Evolutionary conservation across 176 grass and related monocot genomes (phyloP), one percentile per base, ranked within the genome.

Genomic region (Avena sativa): DNA sequence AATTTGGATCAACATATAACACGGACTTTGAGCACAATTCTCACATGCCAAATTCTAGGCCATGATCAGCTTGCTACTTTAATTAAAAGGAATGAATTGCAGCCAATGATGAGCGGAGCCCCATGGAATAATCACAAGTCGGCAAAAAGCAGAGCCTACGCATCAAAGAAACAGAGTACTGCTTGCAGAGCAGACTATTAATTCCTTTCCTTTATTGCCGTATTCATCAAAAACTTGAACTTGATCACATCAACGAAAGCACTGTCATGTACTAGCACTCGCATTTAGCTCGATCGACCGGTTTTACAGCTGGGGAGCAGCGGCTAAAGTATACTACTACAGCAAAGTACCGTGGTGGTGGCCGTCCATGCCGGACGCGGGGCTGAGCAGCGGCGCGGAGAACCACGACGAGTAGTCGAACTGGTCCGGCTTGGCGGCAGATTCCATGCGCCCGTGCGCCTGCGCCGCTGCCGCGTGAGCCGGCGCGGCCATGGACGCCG

Each of bases 351-450:
- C 88, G 32, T 55, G 81, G 19, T 81, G 81, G 23, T 77, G 81
- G 0, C 38, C 85, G 53, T 81, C 71, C 13, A 81, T 77, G 43
- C 86, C 6, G 77, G 83, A 88, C 70, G 77, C 86, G 52, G 90
- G 90, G 82, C 90, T 88, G 78, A 91, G 61, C 78, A 88, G 86
- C 90, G 86, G 90, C 71, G 78, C 81, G 44, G 90, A 81, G 82
- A 81, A 85, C 90, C 90, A 91, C 78, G 82, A 19, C 40, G 90
- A 61, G 85, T 87, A 91, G 13, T 91, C 89, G 26, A 80, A 87
- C 75, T 84, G 85, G 23, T 83, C 79, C 2, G 15, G 16, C 0
- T 72, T 1, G 12, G 59, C 70, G 0, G 40, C 6, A 34, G 32
- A 34, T 46, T 86, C 60, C 50, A 20, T 19, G 40, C 23, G 66